Base-by-base conservation (phyloP, 2,329 filamentous ascomycete genomes). In the Alternaria panax region DNA sequence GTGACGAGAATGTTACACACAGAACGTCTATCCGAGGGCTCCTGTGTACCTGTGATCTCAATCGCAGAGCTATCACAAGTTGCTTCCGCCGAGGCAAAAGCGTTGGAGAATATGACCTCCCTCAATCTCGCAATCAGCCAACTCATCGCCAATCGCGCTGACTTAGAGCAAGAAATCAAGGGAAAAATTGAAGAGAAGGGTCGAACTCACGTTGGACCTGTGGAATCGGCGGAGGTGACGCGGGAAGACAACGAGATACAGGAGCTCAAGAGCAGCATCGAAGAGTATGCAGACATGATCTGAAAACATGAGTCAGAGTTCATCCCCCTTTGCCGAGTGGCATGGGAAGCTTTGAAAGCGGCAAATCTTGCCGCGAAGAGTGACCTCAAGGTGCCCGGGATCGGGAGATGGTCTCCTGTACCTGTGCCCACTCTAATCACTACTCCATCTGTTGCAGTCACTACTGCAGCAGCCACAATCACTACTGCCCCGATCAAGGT, bases 1-100 rank as follows among this genome's bases (percentile, higher is more conserved):
- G 6, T 2, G 3, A 9, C 4, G 3, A 9, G 1, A 2, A 9
- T 3, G 7, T 0, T 2, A 3, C 25, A 16, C 43, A 8, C 11
- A 1, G 11, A 22, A 20, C 5, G 3, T 22, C 6, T 22, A 1
- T 7, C 27, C 4, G 4, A 8, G 6, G 1, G 11, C 0, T 22
- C 3, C 11, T 8, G 2, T 2, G 2, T 16, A 9, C 18, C 2
- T 0, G 11, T 2, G 2, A 9, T 46, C 27, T 46, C 27, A 1
- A 16, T 30, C 11, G 0, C 43, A 8, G 25, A 30, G 3, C 16
- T 46, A 12, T 9, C 2, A 16, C n/a, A 20, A 16, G 3, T 14
- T 12, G 25, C 16, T 1, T 9, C 25, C 3, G 4, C 25, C 2
- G 42, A 46, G 2, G 16, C 3, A 20, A 14, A 30, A 8, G 42